Base-by-base conservation (phyloP, 495 filamentous ascomycete genomes). In the Copromyces sp. region DNA sequence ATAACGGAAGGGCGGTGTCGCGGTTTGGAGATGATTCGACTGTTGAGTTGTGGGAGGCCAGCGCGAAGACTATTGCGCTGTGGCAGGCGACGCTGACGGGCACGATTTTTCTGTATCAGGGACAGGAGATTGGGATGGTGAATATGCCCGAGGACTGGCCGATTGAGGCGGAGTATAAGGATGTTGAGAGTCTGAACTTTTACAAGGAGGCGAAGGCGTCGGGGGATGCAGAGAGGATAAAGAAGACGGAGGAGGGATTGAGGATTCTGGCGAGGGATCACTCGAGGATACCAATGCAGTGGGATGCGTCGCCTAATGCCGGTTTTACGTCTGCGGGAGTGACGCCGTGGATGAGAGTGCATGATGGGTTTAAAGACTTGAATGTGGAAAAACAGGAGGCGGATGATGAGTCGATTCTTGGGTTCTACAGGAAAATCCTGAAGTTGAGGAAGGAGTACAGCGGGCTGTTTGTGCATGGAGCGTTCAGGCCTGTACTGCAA, bases 51-150 rank as follows among this genome's bases (percentile, higher is more conserved):
- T 83, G 88, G 32, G 74, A 80, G 29, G 68, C 81, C 4, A 82
- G 85, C 1, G 87, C 87, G 0, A 93, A 93, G 79, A 85, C 91
- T 82, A 78, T 94, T 45, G 88, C 89, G 0, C 83, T 90, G 24
- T 83, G 89, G 77, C 79, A 90, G 75, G 82, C 83, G 2, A 76
- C 74, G 0, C 59, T 80, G 41, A 75, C 69, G 2, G 78, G 79
- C 9, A 80, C 77, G 4, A 45, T 89, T 4, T 93, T 88, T 73
- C 76, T 93, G 4, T 92, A 91, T 74, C 90, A 93, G 77, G 91
- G 91, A 2, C 89, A 93, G 75, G 91, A 93, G 76, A 77, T 93
- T 8, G 91, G 89, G 0, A 90, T 90, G 86, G 81, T 85, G 3
- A 93, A 93, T 75, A 84, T 89, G n/a, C 90, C 91, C 0, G 53